Evolutionary conservation across 2,329 filamentous ascomycete genomes (phyloP), one percentile per base, ranked within the genome.

Genomic region (Paecilomyces sp.): DNA sequence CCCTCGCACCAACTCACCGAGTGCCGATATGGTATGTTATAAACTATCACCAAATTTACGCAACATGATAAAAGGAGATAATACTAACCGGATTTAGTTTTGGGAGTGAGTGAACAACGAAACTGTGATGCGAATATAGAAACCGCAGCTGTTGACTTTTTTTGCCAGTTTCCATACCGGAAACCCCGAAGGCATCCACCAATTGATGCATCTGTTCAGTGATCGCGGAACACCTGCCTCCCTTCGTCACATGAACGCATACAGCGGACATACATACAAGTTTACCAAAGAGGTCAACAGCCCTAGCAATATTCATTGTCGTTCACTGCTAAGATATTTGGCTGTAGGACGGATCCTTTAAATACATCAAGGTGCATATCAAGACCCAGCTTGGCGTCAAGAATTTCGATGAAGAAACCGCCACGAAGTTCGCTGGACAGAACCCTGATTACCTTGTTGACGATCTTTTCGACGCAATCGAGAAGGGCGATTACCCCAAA

Each of bases 261-360:
- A 87, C 71, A 84, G 82, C 56, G 83, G 84, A 15, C 84, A 88
- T 68, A 85, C 86, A 0, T 82, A 83, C 73, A 88, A 87, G 68
- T 83, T 84, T 67, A 80, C 79, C 41, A 88, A 86, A 71, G 72
- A 80, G 54, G 65, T 67, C 60, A n/a, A 15, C 47, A 52, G 51
- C 6, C 31, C 15, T n/a, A 13, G 41, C 7, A 30, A 28, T 28
- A 28, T 28, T 6, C 6, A 28, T 6, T 28, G 25, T 28, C 6
- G 25, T 28, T 6, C 25, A 28, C 25, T 28, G 25, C 28, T 50
- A 30, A 52, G 33, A 15, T 51, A 4, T 53, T 6, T 28, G 25
- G 25, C 18, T 33, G 15, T 4, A 71, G 56, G 83, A 88, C 60
- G 85, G 86, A 5, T 79, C 80, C 1, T 88, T 84, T 70, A 80